Percentiles rank a stretch among this genome's conserved stretches.
phyloP scores from a whole-genome alignment of 2,329 filamentous ascomycete genomes.

The Aspergillus ruber region DNA sequence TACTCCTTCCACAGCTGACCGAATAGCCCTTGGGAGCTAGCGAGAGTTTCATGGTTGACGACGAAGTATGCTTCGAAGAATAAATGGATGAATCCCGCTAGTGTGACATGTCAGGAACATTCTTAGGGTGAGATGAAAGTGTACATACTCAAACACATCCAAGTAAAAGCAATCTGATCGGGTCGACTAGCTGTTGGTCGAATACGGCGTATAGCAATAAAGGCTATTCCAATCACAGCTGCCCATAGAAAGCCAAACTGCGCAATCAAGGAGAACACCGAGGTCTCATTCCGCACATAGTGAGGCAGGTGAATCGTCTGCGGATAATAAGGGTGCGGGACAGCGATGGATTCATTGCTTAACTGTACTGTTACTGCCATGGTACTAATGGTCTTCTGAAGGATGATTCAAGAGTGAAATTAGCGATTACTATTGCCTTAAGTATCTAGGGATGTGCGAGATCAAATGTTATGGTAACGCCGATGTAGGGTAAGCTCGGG shows the following conservation, averaged over 20 bases:
- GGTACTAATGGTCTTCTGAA: not conserved
- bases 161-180: conserved; percentile 55
- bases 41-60: conserved; percentile 53
- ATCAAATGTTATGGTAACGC: not conserved
- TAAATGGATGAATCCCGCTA: conserved; percentile 48
- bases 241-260: conserved; percentile 52
- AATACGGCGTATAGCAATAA: conserved; percentile 43
- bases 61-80: conserved; percentile 74
- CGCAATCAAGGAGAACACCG: conserved; percentile 49
- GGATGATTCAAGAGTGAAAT: not conserved
- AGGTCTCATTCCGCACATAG: conserved; percentile 57
- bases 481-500: not conserved
- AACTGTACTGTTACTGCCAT: not conserved
- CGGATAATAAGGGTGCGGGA: conserved; percentile 61
- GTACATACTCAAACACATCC: conserved; percentile 61
- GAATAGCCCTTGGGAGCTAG: conserved; percentile 60
- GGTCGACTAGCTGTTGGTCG: conserved; percentile 44
- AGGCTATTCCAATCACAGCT: conserved; percentile 50
- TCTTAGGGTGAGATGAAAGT: not conserved
- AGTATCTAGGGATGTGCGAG: not conserved
- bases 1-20: conserved; percentile 91
- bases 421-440: not conserved
- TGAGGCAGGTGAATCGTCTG: conserved; percentile 49
- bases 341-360: not conserved
- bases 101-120: not conserved